Percentiles rank a stretch among this genome's conserved stretches.
phyloP scores from a whole-genome alignment of 768 basidiomycete genomes.

The Suillus americanus region DNA sequence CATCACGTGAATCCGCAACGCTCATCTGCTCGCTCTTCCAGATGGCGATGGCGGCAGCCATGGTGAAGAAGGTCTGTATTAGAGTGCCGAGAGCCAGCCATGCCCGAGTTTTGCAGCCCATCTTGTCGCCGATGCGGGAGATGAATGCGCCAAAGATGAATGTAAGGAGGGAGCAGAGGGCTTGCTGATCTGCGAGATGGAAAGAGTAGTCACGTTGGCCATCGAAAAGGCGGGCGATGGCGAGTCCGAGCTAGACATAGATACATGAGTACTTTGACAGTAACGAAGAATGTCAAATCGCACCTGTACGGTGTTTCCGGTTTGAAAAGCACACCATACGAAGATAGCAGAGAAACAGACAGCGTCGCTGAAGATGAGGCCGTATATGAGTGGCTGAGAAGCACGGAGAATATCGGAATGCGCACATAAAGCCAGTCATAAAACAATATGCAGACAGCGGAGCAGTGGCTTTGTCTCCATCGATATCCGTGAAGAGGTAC shows the following conservation, averaged over 20 bases:
- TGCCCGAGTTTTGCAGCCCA: constrained; percentile 63
- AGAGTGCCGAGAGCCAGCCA: constrained; percentile 74
- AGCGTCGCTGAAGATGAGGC: constrained; percentile 44
- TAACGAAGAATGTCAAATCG: constrained; percentile 14
- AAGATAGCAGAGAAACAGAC: constrained; percentile 74
- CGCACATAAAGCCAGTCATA: constrained; percentile 74
- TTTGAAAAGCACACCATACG: constrained; percentile 83
- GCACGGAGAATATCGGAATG: constrained; percentile 10
- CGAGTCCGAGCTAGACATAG: constrained; percentile 61
- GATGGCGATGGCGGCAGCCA: constrained; percentile 65
- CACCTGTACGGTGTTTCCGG: constrained; percentile 69
- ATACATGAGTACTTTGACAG: background rate
- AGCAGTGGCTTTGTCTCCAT: constrained; percentile 35
- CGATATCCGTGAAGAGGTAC: constrained; percentile 26
- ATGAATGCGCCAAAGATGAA: constrained; percentile 72
- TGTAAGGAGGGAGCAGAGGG: constrained; percentile 66
- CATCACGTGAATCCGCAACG: constrained; percentile 50
- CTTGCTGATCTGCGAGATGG: constrained; percentile 77
- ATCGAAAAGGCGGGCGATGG: constrained; percentile 72
- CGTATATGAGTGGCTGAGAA: background rate
- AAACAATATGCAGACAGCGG: constrained; percentile 65
- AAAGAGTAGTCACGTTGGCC: constrained; percentile 52
- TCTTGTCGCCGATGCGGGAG: constrained; percentile 70
- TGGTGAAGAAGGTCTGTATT: constrained; percentile 70
- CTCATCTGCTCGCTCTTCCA: constrained; percentile 64